Base-by-base conservation (phyloP, 2,329 filamentous ascomycete genomes). In the Stagonosporopsis chrysanthemi region DNA sequence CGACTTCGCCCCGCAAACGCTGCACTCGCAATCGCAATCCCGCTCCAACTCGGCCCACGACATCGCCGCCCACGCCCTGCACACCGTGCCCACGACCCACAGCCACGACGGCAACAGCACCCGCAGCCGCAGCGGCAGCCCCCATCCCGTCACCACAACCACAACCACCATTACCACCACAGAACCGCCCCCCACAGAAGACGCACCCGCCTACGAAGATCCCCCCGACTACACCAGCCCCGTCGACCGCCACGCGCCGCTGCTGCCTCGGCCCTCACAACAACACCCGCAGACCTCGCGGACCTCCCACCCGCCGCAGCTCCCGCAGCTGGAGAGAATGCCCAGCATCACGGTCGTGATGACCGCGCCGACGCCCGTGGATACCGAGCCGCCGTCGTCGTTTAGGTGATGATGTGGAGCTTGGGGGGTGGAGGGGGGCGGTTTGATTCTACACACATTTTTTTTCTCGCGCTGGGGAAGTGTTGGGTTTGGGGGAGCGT, bases 201-300 rank as follows among this genome's bases (percentile, higher is more conserved):
- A 73, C 1, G 75, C 76, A 3, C 76, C 76, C 0, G 68, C 72
- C n/a, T 78, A 78, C 40, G 80, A 81, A 58, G 78, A 82, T 42
- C 80, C 80, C n/a, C 80, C 80, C 17, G 79, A 78, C 4, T 83
- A 83, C 52, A 76, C 77, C 33, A 80, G 78, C 40, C 80, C 80
- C 14, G 56, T 75, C 8, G 56, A 58, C 29, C 74, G 67, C 3
- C 44, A 69, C 2, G 70, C 71, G 6, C 73, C 73, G 4, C 70
- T 68, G 26, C 61, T 81, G 11, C 79, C 78, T 1, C 49, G 22
- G 11, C 29, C 50, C n/a, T n/a, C n/a, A n/a, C n/a, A n/a, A n/a
- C n/a, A n/a, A n/a, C n/a, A n/a, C n/a, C n/a, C n/a, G n/a, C n/a
- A n/a, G n/a, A n/a, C n/a, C n/a, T n/a, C n/a, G n/a, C n/a, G n/a